These are phyloP conservation scores for Torulaspora gathmanii DNA, from an alignment of 805 yeast genomes.

Conservation along the genomic window DNA sequence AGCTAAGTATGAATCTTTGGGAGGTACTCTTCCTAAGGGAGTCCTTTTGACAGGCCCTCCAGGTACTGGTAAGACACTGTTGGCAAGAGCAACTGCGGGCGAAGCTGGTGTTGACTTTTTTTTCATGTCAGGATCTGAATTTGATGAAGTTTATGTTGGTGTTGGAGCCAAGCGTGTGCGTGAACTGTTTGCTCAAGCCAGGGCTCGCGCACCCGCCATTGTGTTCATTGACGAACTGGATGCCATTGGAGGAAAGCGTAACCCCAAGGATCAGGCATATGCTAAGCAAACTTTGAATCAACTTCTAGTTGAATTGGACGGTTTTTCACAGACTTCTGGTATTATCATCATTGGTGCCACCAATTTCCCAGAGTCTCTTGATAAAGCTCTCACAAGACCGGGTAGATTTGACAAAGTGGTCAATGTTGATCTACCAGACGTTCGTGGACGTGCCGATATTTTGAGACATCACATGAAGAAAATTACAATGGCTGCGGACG, in stretches of 20 bases:
- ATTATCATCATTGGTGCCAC: conserved; percentile 97
- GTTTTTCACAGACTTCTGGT: conserved; percentile 87
- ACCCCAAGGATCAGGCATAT: conserved; percentile 96
- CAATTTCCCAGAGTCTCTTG: conserved; percentile 94
- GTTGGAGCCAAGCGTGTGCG: conserved; percentile 98
- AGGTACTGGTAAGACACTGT: conserved; percentile 95
- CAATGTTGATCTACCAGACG: conserved; percentile 93
- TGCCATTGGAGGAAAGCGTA: conserved; percentile 97
- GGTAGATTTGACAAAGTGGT: conserved; percentile 97
- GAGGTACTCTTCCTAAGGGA: conserved; percentile 97
- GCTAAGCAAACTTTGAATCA: conserved; percentile 97
- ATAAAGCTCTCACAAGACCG: conserved; percentile 96
- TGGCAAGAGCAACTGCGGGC: conserved; percentile 98
- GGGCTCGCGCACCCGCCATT: conserved; percentile 94
- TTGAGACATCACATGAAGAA: conserved; percentile 86
- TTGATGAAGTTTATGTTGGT: conserved; percentile 97
- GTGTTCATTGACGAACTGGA: conserved; percentile 96
- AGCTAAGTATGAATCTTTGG: conserved; percentile 89
- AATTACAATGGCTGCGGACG: conserved; percentile 78
- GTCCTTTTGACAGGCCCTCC: conserved; percentile 97
- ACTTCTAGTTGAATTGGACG: conserved; percentile 91
- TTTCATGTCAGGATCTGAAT: conserved; percentile 97
- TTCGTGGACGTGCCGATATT: conserved; percentile 92
- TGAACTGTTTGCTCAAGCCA: conserved; percentile 87
- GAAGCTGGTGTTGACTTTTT: conserved; percentile 99